A percentile compares a stretch with the other conserved stretches of the same genome.
phyloP scores from a whole-genome alignment of 352 stramenopile species.

The Phytophthora hybrid region DNA sequence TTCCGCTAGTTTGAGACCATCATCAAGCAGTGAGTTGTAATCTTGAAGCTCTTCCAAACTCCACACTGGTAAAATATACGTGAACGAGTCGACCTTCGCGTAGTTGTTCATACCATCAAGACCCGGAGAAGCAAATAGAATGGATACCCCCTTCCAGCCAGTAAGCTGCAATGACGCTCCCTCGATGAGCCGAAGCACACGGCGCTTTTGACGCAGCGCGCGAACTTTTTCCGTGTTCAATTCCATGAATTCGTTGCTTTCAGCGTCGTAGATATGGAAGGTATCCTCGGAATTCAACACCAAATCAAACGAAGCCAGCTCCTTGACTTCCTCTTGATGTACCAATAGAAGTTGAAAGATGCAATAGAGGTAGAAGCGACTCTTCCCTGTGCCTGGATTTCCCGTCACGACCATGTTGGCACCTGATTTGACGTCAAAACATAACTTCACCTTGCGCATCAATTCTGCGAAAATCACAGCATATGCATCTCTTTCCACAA shows the following conservation, averaged over 20 bases:
- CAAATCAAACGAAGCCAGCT: background rate
- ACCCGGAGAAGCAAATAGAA: slow-evolving; percentile 29
- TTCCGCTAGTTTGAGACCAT: background rate
- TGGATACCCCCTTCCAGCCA: slow-evolving; percentile 33
- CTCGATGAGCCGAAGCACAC: slow-evolving; percentile 33
- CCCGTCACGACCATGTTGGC: background rate
- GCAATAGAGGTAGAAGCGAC: background rate
- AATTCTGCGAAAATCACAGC: background rate
- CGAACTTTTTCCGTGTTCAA: background rate
- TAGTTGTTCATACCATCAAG: slow-evolving; percentile 1
- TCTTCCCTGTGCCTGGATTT: background rate
- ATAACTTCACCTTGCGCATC: background rate
- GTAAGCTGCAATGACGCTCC: slow-evolving; percentile 13
- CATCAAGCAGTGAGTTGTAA: slow-evolving; percentile 7
- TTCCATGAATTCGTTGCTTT: background rate
- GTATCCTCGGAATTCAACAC: background rate
- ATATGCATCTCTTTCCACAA: background rate
- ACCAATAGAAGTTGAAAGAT: background rate
- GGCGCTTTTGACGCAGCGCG: background rate
- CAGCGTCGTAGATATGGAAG: background rate
- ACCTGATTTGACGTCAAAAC: background rate
- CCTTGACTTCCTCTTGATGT: background rate
- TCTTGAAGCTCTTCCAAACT: slow-evolving; percentile 7
- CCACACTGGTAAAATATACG: slow-evolving; percentile 3
- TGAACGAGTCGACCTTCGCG: background rate